Evolutionary conservation across 2,329 filamentous ascomycete species (phyloP).

Genomic region (Arachnomyces sp.): DNA sequence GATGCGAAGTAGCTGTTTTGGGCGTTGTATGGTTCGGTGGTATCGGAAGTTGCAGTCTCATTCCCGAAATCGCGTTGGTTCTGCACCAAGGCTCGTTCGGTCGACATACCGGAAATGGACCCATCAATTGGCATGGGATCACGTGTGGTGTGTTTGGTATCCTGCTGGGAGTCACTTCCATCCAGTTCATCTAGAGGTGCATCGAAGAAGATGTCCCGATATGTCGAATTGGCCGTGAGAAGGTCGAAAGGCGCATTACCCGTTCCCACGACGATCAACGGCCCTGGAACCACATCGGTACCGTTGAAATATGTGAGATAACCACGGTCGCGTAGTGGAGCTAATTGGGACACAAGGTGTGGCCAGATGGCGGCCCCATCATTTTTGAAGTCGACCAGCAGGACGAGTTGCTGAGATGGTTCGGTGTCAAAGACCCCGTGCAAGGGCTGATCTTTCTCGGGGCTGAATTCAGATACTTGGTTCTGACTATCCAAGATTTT

Average conservation of each 20-base stretch:
- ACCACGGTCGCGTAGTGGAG: slow-evolving; percentile 39
- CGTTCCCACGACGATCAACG: slow-evolving; percentile 47
- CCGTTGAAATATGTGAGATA: slow-evolving; percentile 47
- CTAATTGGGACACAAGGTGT: slow-evolving; percentile 34
- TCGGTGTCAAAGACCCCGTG: slow-evolving; percentile 45
- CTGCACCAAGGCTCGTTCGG: slow-evolving; percentile 27
- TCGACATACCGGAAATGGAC: no score
- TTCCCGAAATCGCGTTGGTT: slow-evolving; percentile 39
- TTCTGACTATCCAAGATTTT: slow-evolving; percentile 44
- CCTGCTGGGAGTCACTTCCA: slow-evolving; percentile 10
- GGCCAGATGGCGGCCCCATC: slow-evolving; percentile 31
- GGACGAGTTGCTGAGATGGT: slow-evolving; percentile 41
- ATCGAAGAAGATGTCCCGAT: slow-evolving; percentile 50
- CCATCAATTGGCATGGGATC: slow-evolving; percentile 11
- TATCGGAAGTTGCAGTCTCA: slow-evolving; percentile 24
- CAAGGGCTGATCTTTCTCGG: slow-evolving; percentile 18
- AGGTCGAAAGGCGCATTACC: slow-evolving; percentile 45
- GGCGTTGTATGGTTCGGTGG: slow-evolving; percentile 36
- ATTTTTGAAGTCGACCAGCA: slow-evolving; percentile 47
- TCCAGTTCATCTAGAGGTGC: slow-evolving; percentile 39
- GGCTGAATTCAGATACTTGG: slow-evolving; percentile 30
- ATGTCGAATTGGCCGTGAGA: slow-evolving; percentile 38
- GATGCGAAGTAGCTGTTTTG: slow-evolving; percentile 53
- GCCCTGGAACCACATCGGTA: slow-evolving; percentile 30
- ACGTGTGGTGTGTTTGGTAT: slow-evolving; percentile 6